Evolutionary conservation across 2,329 filamentous ascomycete genomes (phyloP), one percentile per base, ranked within the genome.

Genomic region (Trichophyton verrucosum): DNA sequence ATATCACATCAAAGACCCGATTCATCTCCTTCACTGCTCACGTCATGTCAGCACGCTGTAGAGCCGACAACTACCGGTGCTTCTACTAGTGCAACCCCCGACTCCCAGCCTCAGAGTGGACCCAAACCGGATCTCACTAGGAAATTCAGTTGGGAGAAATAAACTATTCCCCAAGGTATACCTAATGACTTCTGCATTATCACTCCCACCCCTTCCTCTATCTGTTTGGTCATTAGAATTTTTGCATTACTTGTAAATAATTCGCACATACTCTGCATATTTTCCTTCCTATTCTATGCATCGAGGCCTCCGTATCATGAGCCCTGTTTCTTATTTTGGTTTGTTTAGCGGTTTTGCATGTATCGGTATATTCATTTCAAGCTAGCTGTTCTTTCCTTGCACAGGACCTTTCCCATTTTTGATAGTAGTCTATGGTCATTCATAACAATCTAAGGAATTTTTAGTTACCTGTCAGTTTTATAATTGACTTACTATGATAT

Each of bases 101-200:
- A 42, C 17, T 22, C 27, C 20, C 58, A 46, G 36, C 13, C 38
- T 33, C 36, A 9, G 33, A 11, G 6, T 44, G 58, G 22, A 15
- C 42, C 38, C 22, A 47, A 30, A 40, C 59, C 27, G 27, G 13
- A 33, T 11, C 42, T 22, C 33, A 57, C 60, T 7, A 61, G 60
- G 30, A 63, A 63, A 30, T 63, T 63, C 38, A 63, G 62, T 15
- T 63, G 62, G 62, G 62, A 63, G 44, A 57, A 62, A 40, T 63
- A 38, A 60, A 8, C 15, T 27, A 20, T n/a, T 36, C 49, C n/a
- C 49, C 9, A 30, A 49, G 13, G 0, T 9, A 49, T 20, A 22
- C 8, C 20, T 38, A 55, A 38, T 15, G 49, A 13, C 49, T 33
- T 53, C 11, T 38, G 33, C 33, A 38, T 38, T 38, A 7, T 17